phyloP scores from a whole-genome alignment of 345 rosid genomes.

The Rhodamnia argentea region DNA sequence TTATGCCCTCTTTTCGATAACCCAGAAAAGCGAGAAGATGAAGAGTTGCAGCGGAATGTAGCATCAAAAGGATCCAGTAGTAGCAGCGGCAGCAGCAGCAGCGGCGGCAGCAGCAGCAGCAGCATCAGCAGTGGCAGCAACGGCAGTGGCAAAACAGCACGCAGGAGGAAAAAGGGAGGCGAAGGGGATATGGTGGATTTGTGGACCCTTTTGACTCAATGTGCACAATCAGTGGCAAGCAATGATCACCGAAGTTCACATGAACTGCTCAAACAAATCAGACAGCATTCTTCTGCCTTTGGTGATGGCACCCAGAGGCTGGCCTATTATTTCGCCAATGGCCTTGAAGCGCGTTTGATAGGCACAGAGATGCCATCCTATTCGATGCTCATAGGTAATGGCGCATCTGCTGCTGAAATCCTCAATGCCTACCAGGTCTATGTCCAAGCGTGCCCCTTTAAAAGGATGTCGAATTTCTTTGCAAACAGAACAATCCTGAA shows the following conservation, averaged over 20 bases:
- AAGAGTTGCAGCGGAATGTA: neutral
- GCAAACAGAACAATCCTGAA: constrained; percentile 40
- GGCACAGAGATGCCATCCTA: constrained; percentile 28
- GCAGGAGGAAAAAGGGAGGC: constrained; percentile 12
- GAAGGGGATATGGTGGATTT: constrained; percentile 37
- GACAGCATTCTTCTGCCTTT: constrained; percentile 41
- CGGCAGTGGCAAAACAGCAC: neutral
- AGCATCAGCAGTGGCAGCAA: neutral
- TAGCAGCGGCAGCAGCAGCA: neutral
- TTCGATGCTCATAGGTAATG: constrained; percentile 1
- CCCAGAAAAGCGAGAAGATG: neutral
- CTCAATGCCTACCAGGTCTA: constrained; percentile 43
- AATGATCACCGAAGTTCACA: constrained; percentile 43
- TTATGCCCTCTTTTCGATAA: neutral
- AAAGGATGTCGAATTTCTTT: constrained; percentile 31
- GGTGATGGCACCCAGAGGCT: constrained; percentile 62
- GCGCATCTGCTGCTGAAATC: constrained; percentile 39
- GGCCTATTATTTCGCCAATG: constrained; percentile 51
- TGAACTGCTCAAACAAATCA: constrained; percentile 51
- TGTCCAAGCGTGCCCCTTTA: constrained; percentile 41
- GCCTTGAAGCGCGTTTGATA: constrained; percentile 53
- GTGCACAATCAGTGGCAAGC: constrained; percentile 63
- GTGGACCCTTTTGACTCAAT: constrained; percentile 35
- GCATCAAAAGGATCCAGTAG: constrained; percentile 3
- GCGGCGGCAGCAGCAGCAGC: neutral